phyloP scores from a whole-genome alignment of 2,329 filamentous ascomycete genomes.

The Pestalotiopsis sp. region DNA sequence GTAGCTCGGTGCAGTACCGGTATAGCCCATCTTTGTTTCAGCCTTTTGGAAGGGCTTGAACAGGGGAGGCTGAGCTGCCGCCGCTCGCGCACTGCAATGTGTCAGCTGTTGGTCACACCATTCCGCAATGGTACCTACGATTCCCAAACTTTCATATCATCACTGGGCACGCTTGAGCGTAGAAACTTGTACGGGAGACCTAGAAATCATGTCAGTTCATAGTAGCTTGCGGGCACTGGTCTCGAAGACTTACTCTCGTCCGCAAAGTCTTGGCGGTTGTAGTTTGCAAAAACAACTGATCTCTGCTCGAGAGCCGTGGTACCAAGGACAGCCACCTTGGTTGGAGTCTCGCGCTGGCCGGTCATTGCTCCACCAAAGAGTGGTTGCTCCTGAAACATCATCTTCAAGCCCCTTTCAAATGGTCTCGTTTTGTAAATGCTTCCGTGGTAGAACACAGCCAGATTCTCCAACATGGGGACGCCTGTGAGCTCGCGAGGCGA shows the following conservation, averaged over 20 bases:
- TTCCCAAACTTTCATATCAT: slow-evolving; percentile 32
- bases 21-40: slow-evolving; percentile 26
- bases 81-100: slow-evolving; percentile 26
- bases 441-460: slow-evolving; percentile 31
- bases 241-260: slow-evolving; percentile 20
- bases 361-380: slow-evolving; percentile 27
- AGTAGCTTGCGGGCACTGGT: neutral
- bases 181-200: slow-evolving; percentile 28
- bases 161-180: slow-evolving; percentile 25
- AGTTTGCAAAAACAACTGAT: slow-evolving; percentile 32
- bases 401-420: slow-evolving; percentile 25
- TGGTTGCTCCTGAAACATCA: slow-evolving; percentile 28
- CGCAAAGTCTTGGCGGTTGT: slow-evolving; percentile 29
- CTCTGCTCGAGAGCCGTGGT: slow-evolving; percentile 23
- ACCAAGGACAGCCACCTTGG: slow-evolving; percentile 30
- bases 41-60: slow-evolving; percentile 30
- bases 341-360: slow-evolving; percentile 23
- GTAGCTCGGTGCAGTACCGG: slow-evolving; percentile 20
- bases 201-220: slow-evolving; percentile 7
- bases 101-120: slow-evolving; percentile 4
- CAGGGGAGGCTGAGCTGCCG: slow-evolving; percentile 28
- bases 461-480: slow-evolving; percentile 27
- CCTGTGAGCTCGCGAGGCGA: slow-evolving; percentile 29
- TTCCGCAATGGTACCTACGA: slow-evolving; percentile 25
- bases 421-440: slow-evolving; percentile 32